Conservation (phyloP, 768 basidiomycete genomes). For the Austroboletus festivus region DNA sequence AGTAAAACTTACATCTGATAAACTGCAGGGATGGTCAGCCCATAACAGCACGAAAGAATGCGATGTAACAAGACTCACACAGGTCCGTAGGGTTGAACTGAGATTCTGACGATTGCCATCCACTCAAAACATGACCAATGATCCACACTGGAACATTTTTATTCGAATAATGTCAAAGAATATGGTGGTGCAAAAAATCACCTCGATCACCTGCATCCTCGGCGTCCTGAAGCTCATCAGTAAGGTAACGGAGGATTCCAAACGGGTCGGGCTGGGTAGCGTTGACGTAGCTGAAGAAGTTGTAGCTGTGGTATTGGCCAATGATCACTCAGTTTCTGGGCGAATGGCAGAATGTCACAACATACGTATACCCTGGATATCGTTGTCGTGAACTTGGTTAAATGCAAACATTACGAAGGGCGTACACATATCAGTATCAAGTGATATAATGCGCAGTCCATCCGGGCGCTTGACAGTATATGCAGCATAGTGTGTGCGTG, state of each 20-base stretch:
- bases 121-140: constrained; percentile 47
- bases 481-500: constrained; percentile 45
- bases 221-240: constrained; percentile 51
- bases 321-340: background rate
- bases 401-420: background rate
- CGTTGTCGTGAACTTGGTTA: too few relatives aligned
- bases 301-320: constrained; percentile 30
- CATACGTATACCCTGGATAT: constrained; percentile 35
- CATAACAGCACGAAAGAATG: background rate
- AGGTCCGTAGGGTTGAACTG: constrained; percentile 43
- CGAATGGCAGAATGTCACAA: background rate
- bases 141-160: constrained; percentile 39
- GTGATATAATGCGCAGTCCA: constrained; percentile 46
- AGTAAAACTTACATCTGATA: constrained; percentile 42
- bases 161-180: background rate
- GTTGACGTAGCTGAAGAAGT: constrained; percentile 50
- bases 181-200: constrained; percentile 3
- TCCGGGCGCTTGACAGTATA: constrained; percentile 43
- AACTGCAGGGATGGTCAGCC: constrained; percentile 27
- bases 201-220: constrained; percentile 48
- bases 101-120: constrained; percentile 43
- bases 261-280: constrained; percentile 41
- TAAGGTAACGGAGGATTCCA: constrained; percentile 50
- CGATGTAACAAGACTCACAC: constrained; percentile 30
- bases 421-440: constrained; percentile 52